These are phyloP conservation scores for Phialophora expanda DNA, from an alignment of 2,329 filamentous ascomycete species.

Conservation along the genomic window DNA sequence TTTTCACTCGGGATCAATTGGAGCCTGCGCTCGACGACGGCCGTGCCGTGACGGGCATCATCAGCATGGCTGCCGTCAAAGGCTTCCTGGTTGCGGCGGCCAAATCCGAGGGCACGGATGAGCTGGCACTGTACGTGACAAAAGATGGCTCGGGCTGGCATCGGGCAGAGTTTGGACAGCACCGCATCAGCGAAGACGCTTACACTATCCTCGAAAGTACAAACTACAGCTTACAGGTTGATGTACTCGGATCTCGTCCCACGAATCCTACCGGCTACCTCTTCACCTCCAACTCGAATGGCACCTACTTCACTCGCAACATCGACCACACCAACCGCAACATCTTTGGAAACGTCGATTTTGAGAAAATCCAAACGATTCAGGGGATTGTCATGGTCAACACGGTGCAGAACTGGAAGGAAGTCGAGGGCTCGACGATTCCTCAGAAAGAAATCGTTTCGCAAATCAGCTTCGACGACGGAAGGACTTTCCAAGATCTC, in stretches of 20 bases:
- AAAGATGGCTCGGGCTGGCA: constrained; percentile 87
- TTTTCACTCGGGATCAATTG: constrained; percentile 67
- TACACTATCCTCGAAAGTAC: constrained; percentile 96
- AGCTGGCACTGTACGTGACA: constrained; percentile 90
- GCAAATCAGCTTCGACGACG: constrained; percentile 93
- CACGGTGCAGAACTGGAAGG: constrained; percentile 81
- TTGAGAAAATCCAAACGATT: constrained; percentile 89
- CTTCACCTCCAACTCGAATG: constrained; percentile 96
- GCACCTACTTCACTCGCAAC: constrained; percentile 92
- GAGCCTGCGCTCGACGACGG: constrained; percentile 79
- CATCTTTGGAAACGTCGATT: constrained; percentile 77
- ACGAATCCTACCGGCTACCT: constrained; percentile 80
- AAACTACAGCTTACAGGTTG: constrained; percentile 96
- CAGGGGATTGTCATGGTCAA: constrained; percentile 94
- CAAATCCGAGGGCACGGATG: constrained; percentile 77
- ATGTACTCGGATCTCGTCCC: constrained; percentile 75
- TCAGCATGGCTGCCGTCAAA: constrained; percentile 82
- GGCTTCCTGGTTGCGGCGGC: constrained; percentile 85
- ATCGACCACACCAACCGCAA: constrained; percentile 92
- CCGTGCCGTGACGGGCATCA: constrained; percentile 76
- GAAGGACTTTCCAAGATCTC: constrained; percentile 78
- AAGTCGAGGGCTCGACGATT: constrained; percentile 62
- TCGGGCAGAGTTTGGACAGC: constrained; percentile 83
- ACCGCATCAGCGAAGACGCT: constrained; percentile 80
- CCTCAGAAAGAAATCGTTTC: constrained; percentile 72